phyloP scores from a whole-genome alignment of 2,329 filamentous ascomycete species.

The Aspergillus sp. region DNA sequence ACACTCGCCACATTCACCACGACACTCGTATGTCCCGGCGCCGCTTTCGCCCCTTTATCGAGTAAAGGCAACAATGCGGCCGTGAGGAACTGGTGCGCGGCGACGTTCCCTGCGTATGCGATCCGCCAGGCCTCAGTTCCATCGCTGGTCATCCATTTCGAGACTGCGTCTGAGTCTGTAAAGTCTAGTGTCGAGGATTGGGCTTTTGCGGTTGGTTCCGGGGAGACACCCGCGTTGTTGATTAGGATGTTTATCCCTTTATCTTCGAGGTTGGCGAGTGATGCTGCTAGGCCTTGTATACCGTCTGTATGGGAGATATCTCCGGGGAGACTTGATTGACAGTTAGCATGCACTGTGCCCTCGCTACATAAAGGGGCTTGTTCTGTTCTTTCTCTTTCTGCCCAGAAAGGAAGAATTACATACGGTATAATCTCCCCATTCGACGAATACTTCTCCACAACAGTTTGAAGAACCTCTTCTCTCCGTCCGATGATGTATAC shows the following conservation, averaged over 20 bases:
- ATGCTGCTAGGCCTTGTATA: constrained; percentile 43
- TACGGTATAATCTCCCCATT: constrained; percentile 42
- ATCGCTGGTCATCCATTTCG: constrained; percentile 11
- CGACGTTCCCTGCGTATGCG: constrained; percentile 50
- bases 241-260: constrained; percentile 48
- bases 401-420: constrained; percentile 2
- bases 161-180: constrained; percentile 6
- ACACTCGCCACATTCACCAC: constrained; percentile 54
- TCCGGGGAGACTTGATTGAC: constrained; percentile 30
- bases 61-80: constrained; percentile 53
- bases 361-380: constrained; percentile 2
- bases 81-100: constrained; percentile 48
- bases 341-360: not conserved
- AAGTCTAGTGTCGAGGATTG: constrained; percentile 7
- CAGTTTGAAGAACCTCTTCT: constrained; percentile 40
- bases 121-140: constrained; percentile 42
- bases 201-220: constrained; percentile 46
- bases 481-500: constrained; percentile 47
- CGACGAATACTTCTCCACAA: constrained; percentile 42
- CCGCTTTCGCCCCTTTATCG: constrained; percentile 42
- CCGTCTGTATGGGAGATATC: constrained; percentile 51
- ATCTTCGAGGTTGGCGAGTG: constrained; percentile 49
- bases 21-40: constrained; percentile 45
- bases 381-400: not conserved
- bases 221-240: constrained; percentile 40